A percentile compares a stretch with the other conserved stretches of the same genome.
Conservation (phyloP, 2,329 filamentous ascomycete species). For the Didymella keratinophila region DNA sequence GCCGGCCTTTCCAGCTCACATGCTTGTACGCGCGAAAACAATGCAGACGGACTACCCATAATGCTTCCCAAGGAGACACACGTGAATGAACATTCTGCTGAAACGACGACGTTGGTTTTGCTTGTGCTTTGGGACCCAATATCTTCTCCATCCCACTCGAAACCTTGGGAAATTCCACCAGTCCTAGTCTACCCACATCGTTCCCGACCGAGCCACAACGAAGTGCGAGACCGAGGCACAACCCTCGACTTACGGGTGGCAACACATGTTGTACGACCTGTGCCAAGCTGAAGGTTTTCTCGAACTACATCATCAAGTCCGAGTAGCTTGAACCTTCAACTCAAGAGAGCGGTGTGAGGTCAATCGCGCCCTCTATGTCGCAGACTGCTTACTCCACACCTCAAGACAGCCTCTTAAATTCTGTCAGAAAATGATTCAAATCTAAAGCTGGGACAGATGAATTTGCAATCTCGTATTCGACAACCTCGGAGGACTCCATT, state of each 20-base stretch:
- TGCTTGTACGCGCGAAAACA: background rate
- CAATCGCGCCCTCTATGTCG: background rate
- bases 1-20: no score
- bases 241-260: background rate
- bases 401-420: background rate
- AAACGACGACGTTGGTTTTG: background rate
- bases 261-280: background rate
- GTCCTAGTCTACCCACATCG: background rate
- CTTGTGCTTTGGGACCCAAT: background rate
- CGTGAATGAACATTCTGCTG: background rate
- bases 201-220: background rate
- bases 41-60: background rate
- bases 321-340: background rate
- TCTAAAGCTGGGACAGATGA: background rate
- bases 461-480: background rate
- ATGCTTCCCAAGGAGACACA: background rate
- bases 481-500: background rate
- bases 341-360: slow-evolving; percentile 5
- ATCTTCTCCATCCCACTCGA: background rate
- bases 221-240: background rate
- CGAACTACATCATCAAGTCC: background rate
- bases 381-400: background rate
- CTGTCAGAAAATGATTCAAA: background rate
- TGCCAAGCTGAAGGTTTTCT: slow-evolving; percentile 1
- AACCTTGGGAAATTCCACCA: background rate